Evolutionary conservation across 306 rosid species (phyloP).

Genomic region (Lathyrus sativus): DNA sequence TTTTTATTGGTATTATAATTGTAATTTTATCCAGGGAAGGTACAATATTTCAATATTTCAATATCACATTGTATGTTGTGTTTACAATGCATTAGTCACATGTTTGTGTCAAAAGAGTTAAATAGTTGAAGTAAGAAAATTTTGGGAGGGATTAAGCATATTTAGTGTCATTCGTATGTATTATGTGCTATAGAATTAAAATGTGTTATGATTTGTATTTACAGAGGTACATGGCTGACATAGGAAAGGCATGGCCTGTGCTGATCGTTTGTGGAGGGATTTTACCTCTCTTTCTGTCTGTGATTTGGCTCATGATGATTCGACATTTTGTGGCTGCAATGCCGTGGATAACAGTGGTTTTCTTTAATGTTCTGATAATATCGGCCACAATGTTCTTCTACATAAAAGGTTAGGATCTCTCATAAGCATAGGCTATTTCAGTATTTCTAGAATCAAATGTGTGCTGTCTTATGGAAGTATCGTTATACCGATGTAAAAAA

Average conservation of each 20-base stretch:
- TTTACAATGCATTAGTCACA: background rate
- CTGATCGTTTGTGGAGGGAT: conserved; percentile 95
- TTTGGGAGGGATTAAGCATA: background rate
- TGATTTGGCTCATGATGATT: conserved; percentile 92
- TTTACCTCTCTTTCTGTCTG: conserved; percentile 85
- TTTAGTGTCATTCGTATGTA: background rate
- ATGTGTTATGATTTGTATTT: conserved; percentile 11
- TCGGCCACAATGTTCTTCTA: conserved; percentile 85
- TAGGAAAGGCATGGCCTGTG: conserved; percentile 96
- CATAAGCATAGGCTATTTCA: conserved; percentile 16
- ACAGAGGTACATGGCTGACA: conserved; percentile 89
- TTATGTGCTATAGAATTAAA: background rate
- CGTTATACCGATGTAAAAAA: background rate
- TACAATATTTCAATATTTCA: background rate
- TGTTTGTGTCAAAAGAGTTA: background rate
- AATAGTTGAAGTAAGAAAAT: background rate
- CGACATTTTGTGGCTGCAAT: conserved; percentile 92
- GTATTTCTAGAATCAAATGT: conserved; percentile 21
- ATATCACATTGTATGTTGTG: background rate
- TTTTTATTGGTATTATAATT: background rate
- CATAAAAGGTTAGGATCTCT: conserved; percentile 76
- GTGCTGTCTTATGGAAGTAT: conserved; percentile 16
- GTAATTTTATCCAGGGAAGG: no score
- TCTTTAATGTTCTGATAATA: conserved; percentile 78
- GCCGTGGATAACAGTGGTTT: conserved; percentile 93